phyloP scores from a whole-genome alignment of 2,329 filamentous ascomycete species.

The Monosporascus cannonballus region DNA sequence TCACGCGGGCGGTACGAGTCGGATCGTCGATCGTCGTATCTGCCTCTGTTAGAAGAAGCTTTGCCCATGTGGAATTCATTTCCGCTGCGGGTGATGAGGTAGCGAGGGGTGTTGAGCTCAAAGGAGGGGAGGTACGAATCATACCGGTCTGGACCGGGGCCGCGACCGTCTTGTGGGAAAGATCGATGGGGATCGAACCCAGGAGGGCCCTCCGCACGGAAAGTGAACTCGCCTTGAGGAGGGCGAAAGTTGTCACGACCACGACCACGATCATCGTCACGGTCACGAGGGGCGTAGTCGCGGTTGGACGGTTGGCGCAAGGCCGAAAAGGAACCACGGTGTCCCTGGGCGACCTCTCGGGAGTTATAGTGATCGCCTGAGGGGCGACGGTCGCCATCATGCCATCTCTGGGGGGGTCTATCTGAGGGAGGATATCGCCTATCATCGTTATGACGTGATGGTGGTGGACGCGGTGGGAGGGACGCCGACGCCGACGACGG shows the following conservation, averaged over 20 bases:
- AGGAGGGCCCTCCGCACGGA: conserved; percentile 45
- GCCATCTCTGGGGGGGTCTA: not conserved
- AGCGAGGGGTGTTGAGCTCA: not conserved
- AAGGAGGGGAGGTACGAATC: conserved; percentile 4
- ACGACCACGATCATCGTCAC: conserved; percentile 6
- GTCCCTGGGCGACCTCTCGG: not conserved
- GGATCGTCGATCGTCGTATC: conserved; percentile 6
- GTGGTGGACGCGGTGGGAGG: not conserved
- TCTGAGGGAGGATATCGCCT: not conserved
- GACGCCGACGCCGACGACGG: not conserved
- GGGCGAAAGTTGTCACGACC: conserved; percentile 24
- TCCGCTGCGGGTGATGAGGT: not conserved
- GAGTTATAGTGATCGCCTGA: not conserved
- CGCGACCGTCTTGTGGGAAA: conserved; percentile 8
- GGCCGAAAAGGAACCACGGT: conserved; percentile 19
- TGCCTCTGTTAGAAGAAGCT: conserved; percentile 8
- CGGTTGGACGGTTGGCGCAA: conserved; percentile 12
- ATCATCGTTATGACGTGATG: not conserved
- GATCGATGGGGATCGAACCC: conserved; percentile 37
- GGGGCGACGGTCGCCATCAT: not conserved
- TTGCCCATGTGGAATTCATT: not conserved
- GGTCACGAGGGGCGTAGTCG: conserved; percentile 6
- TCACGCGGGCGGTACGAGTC: conserved; percentile 4
- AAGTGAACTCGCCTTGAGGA: conserved; percentile 49
- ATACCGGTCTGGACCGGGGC: conserved; percentile 4